These are phyloP conservation scores for Candida odintsovae DNA, from an alignment of 805 yeast genomes.

Conservation along the genomic window DNA sequence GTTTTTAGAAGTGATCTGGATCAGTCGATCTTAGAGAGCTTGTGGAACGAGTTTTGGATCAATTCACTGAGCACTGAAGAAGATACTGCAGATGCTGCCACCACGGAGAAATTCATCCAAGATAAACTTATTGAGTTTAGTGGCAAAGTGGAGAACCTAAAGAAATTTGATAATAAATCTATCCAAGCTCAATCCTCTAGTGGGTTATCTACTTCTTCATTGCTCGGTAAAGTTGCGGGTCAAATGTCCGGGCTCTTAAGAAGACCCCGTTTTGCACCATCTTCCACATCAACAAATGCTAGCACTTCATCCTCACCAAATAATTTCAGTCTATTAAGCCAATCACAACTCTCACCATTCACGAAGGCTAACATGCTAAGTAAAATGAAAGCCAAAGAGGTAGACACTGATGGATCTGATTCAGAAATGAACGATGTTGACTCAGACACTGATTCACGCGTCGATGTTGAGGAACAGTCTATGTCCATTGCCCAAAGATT, in stretches of 20 bases:
- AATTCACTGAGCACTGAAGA: conserved; percentile 27
- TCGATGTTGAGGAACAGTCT: conserved; percentile 10
- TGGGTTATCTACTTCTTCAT: background rate
- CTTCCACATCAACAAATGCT: background rate
- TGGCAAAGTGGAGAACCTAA: conserved; percentile 6
- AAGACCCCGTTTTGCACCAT: background rate
- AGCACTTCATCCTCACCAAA: conserved; percentile 4
- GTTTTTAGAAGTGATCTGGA: conserved; percentile 53
- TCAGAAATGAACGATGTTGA: conserved; percentile 24
- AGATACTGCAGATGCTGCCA: conserved; percentile 1
- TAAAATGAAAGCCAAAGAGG: conserved; percentile 10
- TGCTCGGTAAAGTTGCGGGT: background rate
- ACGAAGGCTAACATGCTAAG: conserved; percentile 17
- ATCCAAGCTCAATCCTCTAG: background rate
- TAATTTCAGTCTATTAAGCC: conserved; percentile 3
- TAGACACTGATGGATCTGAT: conserved; percentile 21
- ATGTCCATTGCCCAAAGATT: conserved; percentile 4
- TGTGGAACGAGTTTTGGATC: conserved; percentile 45
- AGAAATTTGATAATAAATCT: conserved; percentile 1
- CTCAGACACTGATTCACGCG: conserved; percentile 16
- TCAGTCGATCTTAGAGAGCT: conserved; percentile 34
- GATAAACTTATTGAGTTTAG: conserved; percentile 13
- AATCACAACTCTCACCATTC: conserved; percentile 19
- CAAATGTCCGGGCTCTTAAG: background rate
- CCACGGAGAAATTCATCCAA: conserved; percentile 6